Base-by-base conservation (phyloP, 768 basidiomycete species). In the Macrolepiota albuminosa region DNA sequence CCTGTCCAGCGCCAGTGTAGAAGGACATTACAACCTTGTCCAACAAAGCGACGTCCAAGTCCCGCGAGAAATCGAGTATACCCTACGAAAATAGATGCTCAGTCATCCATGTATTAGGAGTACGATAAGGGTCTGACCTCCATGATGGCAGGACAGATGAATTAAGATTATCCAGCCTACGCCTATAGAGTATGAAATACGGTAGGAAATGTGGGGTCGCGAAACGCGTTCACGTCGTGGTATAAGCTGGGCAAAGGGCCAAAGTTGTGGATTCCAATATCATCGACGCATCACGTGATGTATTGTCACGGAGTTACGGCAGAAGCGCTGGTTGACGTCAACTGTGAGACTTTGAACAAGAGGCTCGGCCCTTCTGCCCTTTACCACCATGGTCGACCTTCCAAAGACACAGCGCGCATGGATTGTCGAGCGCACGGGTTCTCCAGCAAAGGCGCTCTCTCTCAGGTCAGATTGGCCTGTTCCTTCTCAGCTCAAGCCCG, bases 11-110 rank as follows among this genome's bases (percentile, higher is more conserved):
- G 36, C 95, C 89, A 16, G 91, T 87, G 78, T 94, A 97, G 72
- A 98, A 90, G 55, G 93, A 84, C 78, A 88, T 88, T 52, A 94
- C 93, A 68, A 98, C 92, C 75, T 88, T 91, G 78, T 99, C 97
- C 75, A 98, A 81, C 63, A 98, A 83, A 62, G 81, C 75, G 73
- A 97, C 87, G 82, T 98, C 95, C 75, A 98, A 92, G 69, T 96
- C 94, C 68, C 84, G 85, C 67, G 88, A 88, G 80, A 95, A 94
- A 83, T 97, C 94, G 72, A 97, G 89, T 67, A 97, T 82, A 73
- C 81, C 85, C 95, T 97, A 64, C 46, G 61, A 57, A 58, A 24
- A 54, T 31, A 57, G 29, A 53, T 56, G 65, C 61, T 66, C 60
- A 64, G 59, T 72, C 59, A 71, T 67, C n/a, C 67, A 51, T 26